phyloP scores from a whole-genome alignment of 2,329 filamentous ascomycete species.

The Penicillium sp. region DNA sequence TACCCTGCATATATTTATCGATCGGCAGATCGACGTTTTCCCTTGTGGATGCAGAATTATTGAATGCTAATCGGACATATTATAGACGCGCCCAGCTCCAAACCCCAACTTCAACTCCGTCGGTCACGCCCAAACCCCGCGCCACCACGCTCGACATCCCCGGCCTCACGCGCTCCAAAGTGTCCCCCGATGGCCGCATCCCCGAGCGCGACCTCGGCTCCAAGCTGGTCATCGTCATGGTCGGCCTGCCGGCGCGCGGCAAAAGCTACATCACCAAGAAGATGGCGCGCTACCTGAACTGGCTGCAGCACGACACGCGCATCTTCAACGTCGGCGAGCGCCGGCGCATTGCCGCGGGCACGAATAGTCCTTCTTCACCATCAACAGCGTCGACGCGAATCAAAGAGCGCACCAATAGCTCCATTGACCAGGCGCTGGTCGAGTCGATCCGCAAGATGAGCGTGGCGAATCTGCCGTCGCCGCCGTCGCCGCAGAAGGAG shows the following conservation, averaged over 20 bases:
- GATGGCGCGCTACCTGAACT: conserved; percentile 88
- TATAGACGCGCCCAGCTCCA: conserved; percentile 65
- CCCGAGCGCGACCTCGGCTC: conserved; percentile 90
- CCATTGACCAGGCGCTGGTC: conserved; percentile 39
- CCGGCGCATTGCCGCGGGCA: conserved; percentile 68
- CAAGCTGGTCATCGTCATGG: conserved; percentile 98
- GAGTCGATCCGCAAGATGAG: conserved; percentile 44
- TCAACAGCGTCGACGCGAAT: conserved; percentile 15
- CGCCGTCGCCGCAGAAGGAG: conserved; percentile 22
- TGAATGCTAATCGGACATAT: neutral
- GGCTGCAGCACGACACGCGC: conserved; percentile 91
- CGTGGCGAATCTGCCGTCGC: conserved; percentile 18
- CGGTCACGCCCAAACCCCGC: conserved; percentile 65
- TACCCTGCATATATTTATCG: conserved; percentile 6
- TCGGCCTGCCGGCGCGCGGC: conserved; percentile 87
- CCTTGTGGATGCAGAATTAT: too few species aligned
- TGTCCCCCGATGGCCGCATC: conserved; percentile 93
- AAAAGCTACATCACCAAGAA: conserved; percentile 99
- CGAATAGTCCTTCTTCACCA: conserved; percentile 33
- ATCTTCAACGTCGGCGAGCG: conserved; percentile 98
- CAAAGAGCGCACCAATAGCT: conserved; percentile 22
- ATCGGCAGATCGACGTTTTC: too few species aligned
- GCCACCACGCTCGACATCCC: conserved; percentile 96
- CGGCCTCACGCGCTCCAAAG: conserved; percentile 89
- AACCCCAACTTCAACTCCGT: conserved; percentile 66